Evolutionary conservation across 768 basidiomycete species (phyloP).

Genomic region (Boletus eberwhitei): DNA sequence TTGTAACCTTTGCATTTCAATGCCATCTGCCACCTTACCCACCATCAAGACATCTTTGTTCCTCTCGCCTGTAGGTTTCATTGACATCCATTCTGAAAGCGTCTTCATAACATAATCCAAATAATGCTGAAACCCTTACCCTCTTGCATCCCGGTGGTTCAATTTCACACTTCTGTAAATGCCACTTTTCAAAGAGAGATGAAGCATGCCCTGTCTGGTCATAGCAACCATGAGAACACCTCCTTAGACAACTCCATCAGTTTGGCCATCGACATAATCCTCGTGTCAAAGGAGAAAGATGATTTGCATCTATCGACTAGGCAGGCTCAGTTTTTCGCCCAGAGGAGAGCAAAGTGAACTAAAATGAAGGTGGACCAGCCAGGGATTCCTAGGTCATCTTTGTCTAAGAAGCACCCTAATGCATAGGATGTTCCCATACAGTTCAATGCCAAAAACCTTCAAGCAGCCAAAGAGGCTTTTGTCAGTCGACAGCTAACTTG

Average conservation of each 20-base stretch:
- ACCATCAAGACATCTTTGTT: too few species aligned
- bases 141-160: accelerated
- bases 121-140: too few species aligned
- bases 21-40: too few species aligned
- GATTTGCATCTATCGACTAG: neutral
- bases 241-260: neutral
- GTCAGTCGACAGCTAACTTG: neutral
- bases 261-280: too few species aligned
- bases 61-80: too few species aligned
- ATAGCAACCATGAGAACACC: neutral
- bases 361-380: neutral
- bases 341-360: neutral
- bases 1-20: too few species aligned
- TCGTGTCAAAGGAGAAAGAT: neutral
- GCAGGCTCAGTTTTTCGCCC: neutral
- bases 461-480: neutral
- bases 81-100: too few species aligned
- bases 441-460: neutral
- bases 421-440: neutral
- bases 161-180: neutral
- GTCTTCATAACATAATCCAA: too few species aligned
- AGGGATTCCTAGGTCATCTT: neutral
- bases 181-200: neutral
- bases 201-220: neutral
- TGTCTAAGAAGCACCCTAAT: neutral